These are phyloP conservation scores for Fusarium poae DNA, from an alignment of 2,329 filamentous ascomycete genomes.

Conservation along the genomic window DNA sequence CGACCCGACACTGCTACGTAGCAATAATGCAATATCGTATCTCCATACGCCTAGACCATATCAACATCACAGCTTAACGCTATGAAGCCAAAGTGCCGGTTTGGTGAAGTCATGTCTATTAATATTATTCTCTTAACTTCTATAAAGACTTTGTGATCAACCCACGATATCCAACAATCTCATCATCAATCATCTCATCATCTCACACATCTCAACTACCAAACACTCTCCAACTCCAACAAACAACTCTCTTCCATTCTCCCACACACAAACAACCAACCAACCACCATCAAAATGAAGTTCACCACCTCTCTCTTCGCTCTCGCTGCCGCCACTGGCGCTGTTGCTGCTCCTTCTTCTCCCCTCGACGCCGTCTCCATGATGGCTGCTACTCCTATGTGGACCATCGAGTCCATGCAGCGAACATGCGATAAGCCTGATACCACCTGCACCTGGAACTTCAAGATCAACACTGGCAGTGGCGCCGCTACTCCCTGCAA, in stretches of 20 bases:
- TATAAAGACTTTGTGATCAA: constrained; percentile 23
- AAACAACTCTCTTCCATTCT: constrained; percentile 4
- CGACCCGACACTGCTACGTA: constrained; percentile 9
- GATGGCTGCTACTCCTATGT: constrained; percentile 56
- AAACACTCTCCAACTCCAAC: constrained; percentile 12
- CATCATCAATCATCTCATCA: constrained; percentile 33
- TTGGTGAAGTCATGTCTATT: constrained; percentile 28
- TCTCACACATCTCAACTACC: constrained; percentile 15
- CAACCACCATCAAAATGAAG: constrained; percentile 56
- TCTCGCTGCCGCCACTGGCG: constrained; percentile 50
- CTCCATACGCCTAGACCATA: not conserved
- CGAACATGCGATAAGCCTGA: constrained; percentile 57
- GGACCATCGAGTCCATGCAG: constrained; percentile 57
- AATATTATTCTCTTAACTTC: constrained; percentile 8
- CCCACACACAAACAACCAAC: constrained; percentile 1
- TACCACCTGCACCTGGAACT: constrained; percentile 59
- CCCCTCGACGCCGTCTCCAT: constrained; percentile 52
- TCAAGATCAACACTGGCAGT: constrained; percentile 59
- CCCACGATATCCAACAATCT: constrained; percentile 2
- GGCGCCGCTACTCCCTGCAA: constrained; percentile 52
- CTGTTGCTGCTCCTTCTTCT: constrained; percentile 54
- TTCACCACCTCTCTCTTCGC: constrained; percentile 56
- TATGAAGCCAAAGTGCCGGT: constrained; percentile 7
- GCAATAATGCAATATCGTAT: not conserved
- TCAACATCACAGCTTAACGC: constrained; percentile 6